Conservation (phyloP, 352 stramenopile species). For the Pythium sukuiense region DNA sequence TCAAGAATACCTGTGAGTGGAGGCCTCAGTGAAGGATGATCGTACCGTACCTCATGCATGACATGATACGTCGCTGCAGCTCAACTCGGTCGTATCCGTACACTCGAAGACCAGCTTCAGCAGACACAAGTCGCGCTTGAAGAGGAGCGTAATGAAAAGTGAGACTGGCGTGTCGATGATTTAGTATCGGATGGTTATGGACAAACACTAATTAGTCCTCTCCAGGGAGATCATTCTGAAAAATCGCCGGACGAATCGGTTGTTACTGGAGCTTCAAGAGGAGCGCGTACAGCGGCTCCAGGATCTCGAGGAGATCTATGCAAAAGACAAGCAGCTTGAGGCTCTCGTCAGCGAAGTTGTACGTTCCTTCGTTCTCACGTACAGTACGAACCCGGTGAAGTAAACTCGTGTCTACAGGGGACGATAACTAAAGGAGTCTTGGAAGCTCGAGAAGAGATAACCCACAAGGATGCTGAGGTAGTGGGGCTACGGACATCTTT, state of each 20-base stretch:
- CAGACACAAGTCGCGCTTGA: slow-evolving; percentile 63
- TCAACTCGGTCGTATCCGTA: slow-evolving; percentile 61
- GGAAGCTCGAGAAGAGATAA: slow-evolving; percentile 59
- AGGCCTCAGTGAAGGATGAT: neutral
- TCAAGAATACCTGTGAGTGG: slow-evolving; percentile 70
- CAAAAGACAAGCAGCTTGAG: slow-evolving; percentile 75
- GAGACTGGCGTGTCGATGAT: neutral
- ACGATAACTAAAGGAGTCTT: slow-evolving; percentile 41
- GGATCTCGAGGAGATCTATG: slow-evolving; percentile 79
- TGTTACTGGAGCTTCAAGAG: slow-evolving; percentile 70
- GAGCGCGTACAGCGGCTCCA: slow-evolving; percentile 78
- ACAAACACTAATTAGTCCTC: no score
- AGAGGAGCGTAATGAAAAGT: slow-evolving; percentile 77
- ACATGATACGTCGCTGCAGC: slow-evolving; percentile 28
- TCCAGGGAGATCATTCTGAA: slow-evolving; percentile 68
- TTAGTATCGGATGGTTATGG: neutral
- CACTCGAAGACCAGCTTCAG: slow-evolving; percentile 64
- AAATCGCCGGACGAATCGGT: slow-evolving; percentile 62
- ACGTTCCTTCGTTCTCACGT: neutral
- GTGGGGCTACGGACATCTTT: slow-evolving; percentile 60
- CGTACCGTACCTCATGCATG: no score
- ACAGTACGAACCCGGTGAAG: no score
- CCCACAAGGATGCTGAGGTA: slow-evolving; percentile 69
- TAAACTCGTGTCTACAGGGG: slow-evolving; percentile 26
- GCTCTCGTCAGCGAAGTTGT: slow-evolving; percentile 62